These are phyloP conservation scores for Volutella citrinella DNA, from an alignment of 2,329 filamentous ascomycete species.

Conservation along the genomic window DNA sequence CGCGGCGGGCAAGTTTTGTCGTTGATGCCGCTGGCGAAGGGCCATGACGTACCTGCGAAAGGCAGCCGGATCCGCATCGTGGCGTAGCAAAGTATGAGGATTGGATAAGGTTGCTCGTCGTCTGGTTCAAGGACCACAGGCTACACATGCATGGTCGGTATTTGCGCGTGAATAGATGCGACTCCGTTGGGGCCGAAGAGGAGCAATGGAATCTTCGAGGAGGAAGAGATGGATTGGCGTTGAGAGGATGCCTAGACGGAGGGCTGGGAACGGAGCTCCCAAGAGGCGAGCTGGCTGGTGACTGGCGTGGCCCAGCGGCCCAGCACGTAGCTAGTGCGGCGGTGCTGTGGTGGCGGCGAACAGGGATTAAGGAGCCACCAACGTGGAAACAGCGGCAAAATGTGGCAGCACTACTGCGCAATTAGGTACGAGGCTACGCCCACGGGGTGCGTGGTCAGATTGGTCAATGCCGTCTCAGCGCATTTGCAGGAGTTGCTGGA, in stretches of 20 bases:
- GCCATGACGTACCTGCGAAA: slow-evolving; percentile 69
- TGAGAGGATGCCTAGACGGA: slow-evolving; percentile 5
- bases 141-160: slow-evolving; percentile 1
- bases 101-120: background rate
- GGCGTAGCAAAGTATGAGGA: slow-evolving; percentile 5
- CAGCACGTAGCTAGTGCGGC: too few species aligned
- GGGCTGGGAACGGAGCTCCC: slow-evolving; percentile 7
- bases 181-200: too few species aligned
- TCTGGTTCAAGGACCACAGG: background rate
- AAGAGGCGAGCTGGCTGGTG: slow-evolving; percentile 10
- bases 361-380: slow-evolving; percentile 7
- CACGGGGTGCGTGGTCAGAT: too few species aligned
- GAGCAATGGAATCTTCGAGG: too few species aligned
- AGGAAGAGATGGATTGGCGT: slow-evolving; percentile 3
- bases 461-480: too few species aligned
- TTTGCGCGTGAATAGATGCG: too few species aligned
- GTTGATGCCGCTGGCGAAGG: background rate
- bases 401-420: slow-evolving; percentile 1
- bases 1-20: background rate
- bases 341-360: slow-evolving; percentile 8
- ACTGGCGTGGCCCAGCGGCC: too few species aligned
- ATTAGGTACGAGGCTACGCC: slow-evolving; percentile 1
- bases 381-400: slow-evolving; percentile 8
- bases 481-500: too few species aligned
- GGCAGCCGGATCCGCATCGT: slow-evolving; percentile 81